A percentile compares a stretch with the other conserved stretches of the same genome.
These are phyloP conservation scores for Aurantiochytrium sp. DNA, from an alignment of 108 stramenopile genomes.

Conservation along the genomic window DNA sequence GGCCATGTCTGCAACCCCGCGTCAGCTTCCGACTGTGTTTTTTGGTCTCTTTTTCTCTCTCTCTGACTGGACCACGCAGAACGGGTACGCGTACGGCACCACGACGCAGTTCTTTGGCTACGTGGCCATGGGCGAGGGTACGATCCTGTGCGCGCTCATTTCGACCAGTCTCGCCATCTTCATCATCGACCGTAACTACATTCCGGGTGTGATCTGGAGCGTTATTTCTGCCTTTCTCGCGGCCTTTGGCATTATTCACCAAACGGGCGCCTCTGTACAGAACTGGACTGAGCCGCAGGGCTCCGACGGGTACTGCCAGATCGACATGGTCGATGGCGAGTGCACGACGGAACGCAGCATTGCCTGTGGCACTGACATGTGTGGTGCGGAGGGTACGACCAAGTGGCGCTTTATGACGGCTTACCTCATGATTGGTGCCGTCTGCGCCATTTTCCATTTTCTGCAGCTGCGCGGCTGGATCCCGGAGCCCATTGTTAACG, in stretches of 20 bases:
- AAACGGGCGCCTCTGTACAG: background rate
- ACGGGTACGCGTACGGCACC: background rate
- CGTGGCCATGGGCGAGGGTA: background rate
- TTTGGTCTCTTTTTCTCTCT: constrained; percentile 42
- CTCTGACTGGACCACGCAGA: background rate
- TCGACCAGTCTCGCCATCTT: background rate
- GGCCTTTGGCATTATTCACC: background rate
- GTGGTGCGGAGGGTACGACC: background rate
- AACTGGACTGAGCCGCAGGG: constrained; percentile 5
- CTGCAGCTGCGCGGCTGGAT: background rate
- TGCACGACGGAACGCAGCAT: background rate
- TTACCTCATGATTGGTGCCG: background rate
- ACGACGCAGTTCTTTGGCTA: background rate
- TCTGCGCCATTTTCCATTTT: background rate
- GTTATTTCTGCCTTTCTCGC: background rate
- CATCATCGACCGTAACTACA: constrained; percentile 18
- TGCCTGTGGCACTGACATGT: background rate
- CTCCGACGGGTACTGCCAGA: background rate
- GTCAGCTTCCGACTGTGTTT: constrained; percentile 43
- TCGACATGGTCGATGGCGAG: background rate
- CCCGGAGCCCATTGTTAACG: background rate
- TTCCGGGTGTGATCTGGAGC: background rate
- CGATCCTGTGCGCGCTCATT: background rate
- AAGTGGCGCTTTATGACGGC: constrained; percentile 13
- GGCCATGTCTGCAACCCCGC: constrained; percentile 24